Evolutionary conservation across 2,329 filamentous ascomycete species (phyloP).

Genomic region (Pseudocercospora fijiensis): DNA sequence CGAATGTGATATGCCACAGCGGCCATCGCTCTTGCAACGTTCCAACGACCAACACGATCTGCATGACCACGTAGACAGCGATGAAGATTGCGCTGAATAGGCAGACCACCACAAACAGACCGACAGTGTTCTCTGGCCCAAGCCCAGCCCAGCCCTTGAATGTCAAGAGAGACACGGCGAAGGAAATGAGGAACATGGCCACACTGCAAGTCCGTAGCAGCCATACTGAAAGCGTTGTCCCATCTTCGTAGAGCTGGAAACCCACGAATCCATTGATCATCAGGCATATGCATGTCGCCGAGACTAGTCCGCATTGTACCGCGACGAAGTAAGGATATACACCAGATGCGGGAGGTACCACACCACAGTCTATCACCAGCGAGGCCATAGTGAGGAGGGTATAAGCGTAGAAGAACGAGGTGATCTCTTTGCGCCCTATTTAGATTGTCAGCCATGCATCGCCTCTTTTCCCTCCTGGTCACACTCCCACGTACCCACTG

Average conservation of each 20-base stretch:
- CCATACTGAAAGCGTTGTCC: slow-evolving; percentile 91
- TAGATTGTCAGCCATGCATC: slow-evolving; percentile 12
- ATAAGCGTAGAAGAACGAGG: slow-evolving; percentile 96
- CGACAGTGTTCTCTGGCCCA: slow-evolving; percentile 79
- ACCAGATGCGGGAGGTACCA: slow-evolving; percentile 76
- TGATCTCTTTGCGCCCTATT: slow-evolving; percentile 66
- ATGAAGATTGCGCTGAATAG: slow-evolving; percentile 85
- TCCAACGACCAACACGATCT: slow-evolving; percentile 81
- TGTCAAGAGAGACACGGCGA: slow-evolving; percentile 83
- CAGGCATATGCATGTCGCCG: slow-evolving; percentile 81
- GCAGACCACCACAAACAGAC: slow-evolving; percentile 88
- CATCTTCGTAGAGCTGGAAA: slow-evolving; percentile 97
- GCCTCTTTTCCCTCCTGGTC: slow-evolving; percentile 1
- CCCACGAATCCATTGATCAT: slow-evolving; percentile 98
- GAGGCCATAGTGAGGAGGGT: slow-evolving; percentile 86
- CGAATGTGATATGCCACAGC: slow-evolving; percentile 85
- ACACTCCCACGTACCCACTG: slow-evolving; percentile 68
- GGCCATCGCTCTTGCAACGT: slow-evolving; percentile 96
- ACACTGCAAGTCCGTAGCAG: slow-evolving; percentile 76
- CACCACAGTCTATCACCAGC: slow-evolving; percentile 86
- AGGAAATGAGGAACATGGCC: slow-evolving; percentile 80
- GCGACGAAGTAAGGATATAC: slow-evolving; percentile 91
- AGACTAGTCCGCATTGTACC: slow-evolving; percentile 78
- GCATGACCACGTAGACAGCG: slow-evolving; percentile 80
- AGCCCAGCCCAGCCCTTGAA: slow-evolving; percentile 91